Evolutionary conservation across 2,329 filamentous ascomycete species (phyloP).

Genomic region (Colletotrichum eleusines): DNA sequence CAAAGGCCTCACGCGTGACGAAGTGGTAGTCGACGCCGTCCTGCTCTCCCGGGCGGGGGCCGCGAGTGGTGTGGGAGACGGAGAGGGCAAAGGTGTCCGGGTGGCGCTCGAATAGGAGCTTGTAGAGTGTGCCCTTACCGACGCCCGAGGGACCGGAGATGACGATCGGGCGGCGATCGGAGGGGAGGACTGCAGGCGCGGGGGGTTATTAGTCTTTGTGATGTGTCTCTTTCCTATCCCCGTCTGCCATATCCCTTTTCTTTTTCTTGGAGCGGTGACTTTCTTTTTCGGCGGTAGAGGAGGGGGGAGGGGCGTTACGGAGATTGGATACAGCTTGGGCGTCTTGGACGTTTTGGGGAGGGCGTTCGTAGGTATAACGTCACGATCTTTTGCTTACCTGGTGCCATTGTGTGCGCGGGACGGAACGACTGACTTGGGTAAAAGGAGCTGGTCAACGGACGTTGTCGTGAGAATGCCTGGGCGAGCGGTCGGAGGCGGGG

Average conservation of each 20-base stretch:
- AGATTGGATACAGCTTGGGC: neutral
- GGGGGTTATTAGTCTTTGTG: slow-evolving; percentile 7
- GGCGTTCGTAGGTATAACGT: neutral
- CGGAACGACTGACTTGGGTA: slow-evolving; percentile 24
- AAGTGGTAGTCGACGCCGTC: slow-evolving; percentile 88
- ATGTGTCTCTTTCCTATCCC: neutral
- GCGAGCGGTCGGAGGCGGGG: slow-evolving; percentile 36
- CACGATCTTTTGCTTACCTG: slow-evolving; percentile 44
- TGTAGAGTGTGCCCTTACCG: slow-evolving; percentile 85
- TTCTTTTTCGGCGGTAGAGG: neutral
- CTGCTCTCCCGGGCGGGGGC: slow-evolving; percentile 79
- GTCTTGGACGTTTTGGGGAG: neutral
- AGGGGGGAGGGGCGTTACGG: neutral
- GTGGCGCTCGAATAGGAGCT: slow-evolving; percentile 72
- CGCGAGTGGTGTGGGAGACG: slow-evolving; percentile 83
- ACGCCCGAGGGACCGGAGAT: slow-evolving; percentile 85
- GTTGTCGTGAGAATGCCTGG: slow-evolving; percentile 32
- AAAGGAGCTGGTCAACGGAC: slow-evolving; percentile 7
- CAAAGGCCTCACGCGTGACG: slow-evolving; percentile 74
- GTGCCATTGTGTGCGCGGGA: slow-evolving; percentile 48
- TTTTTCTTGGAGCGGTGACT: neutral
- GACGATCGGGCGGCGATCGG: slow-evolving; percentile 74
- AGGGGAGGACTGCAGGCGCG: slow-evolving; percentile 43
- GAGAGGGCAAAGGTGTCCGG: slow-evolving; percentile 66
- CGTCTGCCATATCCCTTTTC: neutral